Base-by-base conservation (phyloP, 257 asterid species). In the Solanum corneliomulleri region DNA sequence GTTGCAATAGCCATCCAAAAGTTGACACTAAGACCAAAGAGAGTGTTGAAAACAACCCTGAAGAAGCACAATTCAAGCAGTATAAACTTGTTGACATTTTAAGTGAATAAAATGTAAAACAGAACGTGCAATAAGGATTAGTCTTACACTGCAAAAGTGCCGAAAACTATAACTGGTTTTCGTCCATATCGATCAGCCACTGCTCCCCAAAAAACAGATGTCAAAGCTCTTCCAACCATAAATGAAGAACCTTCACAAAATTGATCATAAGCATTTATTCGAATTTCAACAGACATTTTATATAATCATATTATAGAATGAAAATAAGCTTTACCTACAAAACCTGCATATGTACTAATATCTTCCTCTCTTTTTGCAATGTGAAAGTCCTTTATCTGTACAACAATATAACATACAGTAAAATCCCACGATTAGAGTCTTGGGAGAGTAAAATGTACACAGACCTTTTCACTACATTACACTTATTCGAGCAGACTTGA, bases 1-100 rank as follows among this genome's bases (percentile, higher is more conserved):
- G 91, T 95, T 2, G 87, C 42, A 86, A 94, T 37, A 78, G 98
- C 98, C 98, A 95, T 95, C 95, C 96, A 93, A 85, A 84, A 95
- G 91, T 93, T 94, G 37, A 87, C 35, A 87, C 98, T 95, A 47
- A 95, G 93, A 64, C 98, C 98, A 91, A 95, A 95, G 35, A 95
- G 94, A 84, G 98, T 91, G 88, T 94, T 95, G 95, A 94, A 94
- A 85, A 95, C 89, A 86, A 93, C 96, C 89, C 98, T 95, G 97
- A 33, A 89, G 44, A 33, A 89, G 39, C 44, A 23, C 7, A 68
- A 6, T 21, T 20, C n/a, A n/a, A n/a, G n/a, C n/a, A n/a, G n/a
- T n/a, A n/a, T n/a, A 35, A 75, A 72, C 68, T 83, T 60, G 56
- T 64, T 74, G 76, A 72, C 56, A 87, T 4, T 4, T 23, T n/a